These are phyloP conservation scores for Rhododendron vialii DNA, from an alignment of 148 eudicot genomes.

Conservation along the genomic window DNA sequence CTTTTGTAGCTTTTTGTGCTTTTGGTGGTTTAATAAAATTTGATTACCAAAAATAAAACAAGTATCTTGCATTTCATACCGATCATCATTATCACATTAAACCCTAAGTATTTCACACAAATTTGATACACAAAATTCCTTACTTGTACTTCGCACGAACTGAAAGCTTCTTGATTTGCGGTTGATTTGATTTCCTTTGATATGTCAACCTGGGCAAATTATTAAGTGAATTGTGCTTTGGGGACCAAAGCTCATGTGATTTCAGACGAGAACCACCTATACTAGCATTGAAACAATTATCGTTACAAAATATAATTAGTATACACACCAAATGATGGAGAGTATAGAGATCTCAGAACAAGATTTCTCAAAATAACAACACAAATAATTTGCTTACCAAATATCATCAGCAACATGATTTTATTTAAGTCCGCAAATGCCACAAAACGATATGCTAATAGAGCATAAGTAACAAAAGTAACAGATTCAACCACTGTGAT, in stretches of 20 bases:
- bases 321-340: background rate
- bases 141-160: constrained; percentile 49
- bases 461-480: background rate
- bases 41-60: too few relatives aligned
- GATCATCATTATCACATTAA: background rate
- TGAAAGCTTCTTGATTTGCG: constrained; percentile 23
- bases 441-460: background rate
- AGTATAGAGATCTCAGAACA: background rate
- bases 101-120: background rate
- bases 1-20: too few relatives aligned
- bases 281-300: background rate
- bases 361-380: background rate
- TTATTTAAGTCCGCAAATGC: background rate
- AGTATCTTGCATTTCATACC: background rate
- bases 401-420: background rate
- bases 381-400: background rate
- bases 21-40: too few relatives aligned
- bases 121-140: constrained; percentile 5
- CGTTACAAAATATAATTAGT: background rate
- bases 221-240: constrained; percentile 25
- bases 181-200: constrained; percentile 29
- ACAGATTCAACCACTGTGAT: background rate
- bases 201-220: constrained; percentile 19
- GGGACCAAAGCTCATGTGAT: constrained; percentile 28
- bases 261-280: constrained; percentile 43